A percentile compares a stretch with the other conserved stretches of the same genome.
Conservation (phyloP, 23 red algal species). For the Chondrus crispus region DNA sequence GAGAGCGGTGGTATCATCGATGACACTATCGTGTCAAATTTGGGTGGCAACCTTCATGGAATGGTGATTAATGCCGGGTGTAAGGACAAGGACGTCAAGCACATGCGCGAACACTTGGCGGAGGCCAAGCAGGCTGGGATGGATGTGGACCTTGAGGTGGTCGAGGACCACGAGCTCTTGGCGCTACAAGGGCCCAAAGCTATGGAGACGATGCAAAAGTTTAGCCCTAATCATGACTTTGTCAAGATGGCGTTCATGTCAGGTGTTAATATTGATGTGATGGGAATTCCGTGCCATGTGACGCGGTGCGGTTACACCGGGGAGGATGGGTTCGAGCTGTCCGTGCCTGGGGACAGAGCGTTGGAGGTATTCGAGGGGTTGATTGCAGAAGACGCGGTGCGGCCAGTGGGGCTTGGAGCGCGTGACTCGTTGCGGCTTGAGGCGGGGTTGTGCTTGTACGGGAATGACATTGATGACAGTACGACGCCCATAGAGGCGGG, state of each 20-base stretch:
- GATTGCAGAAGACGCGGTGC: constrained; percentile 55
- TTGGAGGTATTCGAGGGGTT: constrained; percentile 69
- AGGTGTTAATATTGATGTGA: constrained; percentile 28
- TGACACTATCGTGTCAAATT: constrained; percentile 94
- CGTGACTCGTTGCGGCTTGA: constrained; percentile 91
- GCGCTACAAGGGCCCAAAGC: constrained; percentile 96
- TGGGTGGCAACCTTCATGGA: constrained; percentile 53
- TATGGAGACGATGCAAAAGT: constrained; percentile 59
- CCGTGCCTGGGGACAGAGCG: constrained; percentile 58
- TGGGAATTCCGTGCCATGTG: constrained; percentile 59
- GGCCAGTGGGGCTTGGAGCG: constrained; percentile 80
- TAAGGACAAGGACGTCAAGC: constrained; percentile 93
- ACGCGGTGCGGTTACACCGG: constrained; percentile 98
- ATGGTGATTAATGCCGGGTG: constrained; percentile 98
- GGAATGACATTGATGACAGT: constrained; percentile 97
- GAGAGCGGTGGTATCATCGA: constrained; percentile 89
- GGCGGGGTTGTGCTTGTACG: constrained; percentile 95
- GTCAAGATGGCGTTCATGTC: constrained; percentile 86
- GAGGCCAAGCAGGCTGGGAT: constrained; percentile 44
- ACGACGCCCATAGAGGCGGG: constrained; percentile 89
- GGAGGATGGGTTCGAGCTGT: constrained; percentile 98
- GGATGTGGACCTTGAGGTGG: constrained; percentile 84
- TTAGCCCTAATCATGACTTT: constrained; percentile 38
- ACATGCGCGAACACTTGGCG: constrained; percentile 71
- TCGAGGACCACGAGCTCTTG: constrained; percentile 76